Base-by-base conservation (phyloP, 2,329 filamentous ascomycete species). In the Capronia epimyces region DNA sequence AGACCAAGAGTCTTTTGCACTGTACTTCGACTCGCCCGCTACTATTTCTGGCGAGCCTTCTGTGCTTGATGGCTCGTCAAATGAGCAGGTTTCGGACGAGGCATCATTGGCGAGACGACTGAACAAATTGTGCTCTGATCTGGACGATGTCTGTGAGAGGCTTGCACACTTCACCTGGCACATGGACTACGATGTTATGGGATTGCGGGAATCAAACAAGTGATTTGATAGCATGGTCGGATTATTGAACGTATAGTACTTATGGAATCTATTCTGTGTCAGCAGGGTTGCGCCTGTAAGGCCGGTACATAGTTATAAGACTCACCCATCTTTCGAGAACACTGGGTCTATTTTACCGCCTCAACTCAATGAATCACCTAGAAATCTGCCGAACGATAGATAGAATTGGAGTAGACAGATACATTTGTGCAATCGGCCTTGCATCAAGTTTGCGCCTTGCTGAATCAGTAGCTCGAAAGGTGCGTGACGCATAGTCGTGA, bases 101-200 rank as follows among this genome's bases (percentile, higher is more conserved):
- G 46, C 50, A 18, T 43, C 31, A 13, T 20, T 45, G 37, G 44
- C 46, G 6, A 31, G 44, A 16, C 45, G 44, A 16, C 45, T 61
- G 34, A 20, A 52, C 15, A 40, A 45, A 21, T 29, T 56, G 50
- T 60, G 57, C 34, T 29, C 27, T 16, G 46, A 50, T 24, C 39
- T 61, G n/a, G 57, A 61, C 46, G 59, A 53, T 13, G 44, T 29
- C 32, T 60, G 53, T 46, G 41, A 42, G 3, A 53, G 49, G 32
- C 40, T 61, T 20, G 46, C 48, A 3, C 25, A 42, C 6, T 50
- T 53, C 24, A 49, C 46, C 21, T 27, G 46, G n/a, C 43, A 55
- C 44, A 51, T 55, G 45, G 32, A 50, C 42, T 55, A 43, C 42
- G 27, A 36, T 13, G 3, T 20, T 32, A 3, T 7, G 29, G 13